These are phyloP conservation scores for Epichloe brachyelytri DNA, from an alignment of 2,329 filamentous ascomycete species.

Conservation along the genomic window DNA sequence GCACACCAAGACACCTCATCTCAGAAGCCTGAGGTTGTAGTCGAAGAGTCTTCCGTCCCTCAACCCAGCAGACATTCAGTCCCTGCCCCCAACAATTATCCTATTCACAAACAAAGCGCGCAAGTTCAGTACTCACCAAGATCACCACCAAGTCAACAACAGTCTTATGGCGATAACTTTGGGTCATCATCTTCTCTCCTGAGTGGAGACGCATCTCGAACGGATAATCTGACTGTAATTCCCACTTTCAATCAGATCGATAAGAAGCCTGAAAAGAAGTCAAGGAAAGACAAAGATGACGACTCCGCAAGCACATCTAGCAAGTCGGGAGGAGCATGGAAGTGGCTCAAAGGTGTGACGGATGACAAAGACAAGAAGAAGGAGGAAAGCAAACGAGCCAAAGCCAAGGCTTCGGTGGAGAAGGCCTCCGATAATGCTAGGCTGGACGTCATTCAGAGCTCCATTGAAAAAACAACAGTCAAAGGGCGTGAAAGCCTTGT, in stretches of 20 bases:
- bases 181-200: slow-evolving; percentile 48
- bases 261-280: slow-evolving; percentile 60
- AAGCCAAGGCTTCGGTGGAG: slow-evolving; percentile 43
- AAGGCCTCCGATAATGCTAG: slow-evolving; percentile 65
- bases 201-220: slow-evolving; percentile 52
- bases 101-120: background rate
- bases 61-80: slow-evolving; percentile 4
- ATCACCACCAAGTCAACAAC: slow-evolving; percentile 6
- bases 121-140: slow-evolving; percentile 8
- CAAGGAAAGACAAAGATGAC: slow-evolving; percentile 59
- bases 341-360: slow-evolving; percentile 70
- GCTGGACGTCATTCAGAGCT: slow-evolving; percentile 75
- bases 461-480: slow-evolving; percentile 56
- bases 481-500: slow-evolving; percentile 73
- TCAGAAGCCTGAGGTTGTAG: slow-evolving; percentile 12
- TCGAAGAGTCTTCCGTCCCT: slow-evolving; percentile 28
- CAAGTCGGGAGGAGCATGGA: slow-evolving; percentile 58
- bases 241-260: slow-evolving; percentile 60
- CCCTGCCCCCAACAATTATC: background rate
- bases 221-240: slow-evolving; percentile 68
- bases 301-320: slow-evolving; percentile 46
- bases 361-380: slow-evolving; percentile 52
- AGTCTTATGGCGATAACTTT: slow-evolving; percentile 16
- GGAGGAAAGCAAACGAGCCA: slow-evolving; percentile 53
- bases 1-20: slow-evolving; percentile 13